phyloP scores from a whole-genome alignment of 73 alveolate genomes.

The Paramecium primaurelia region DNA sequence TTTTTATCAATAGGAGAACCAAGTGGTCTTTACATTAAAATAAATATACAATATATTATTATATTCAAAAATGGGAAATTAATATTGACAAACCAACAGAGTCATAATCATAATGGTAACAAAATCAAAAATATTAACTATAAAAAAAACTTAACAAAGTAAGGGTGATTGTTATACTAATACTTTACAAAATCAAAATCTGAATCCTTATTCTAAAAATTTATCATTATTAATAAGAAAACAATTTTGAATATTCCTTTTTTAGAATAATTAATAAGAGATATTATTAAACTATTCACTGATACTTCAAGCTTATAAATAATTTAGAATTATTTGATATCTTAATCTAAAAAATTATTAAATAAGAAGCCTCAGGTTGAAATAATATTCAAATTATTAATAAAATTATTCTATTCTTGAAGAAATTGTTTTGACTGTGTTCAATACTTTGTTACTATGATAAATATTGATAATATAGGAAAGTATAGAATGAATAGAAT shows the following conservation, averaged over 20 bases:
- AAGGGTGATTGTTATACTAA: no score
- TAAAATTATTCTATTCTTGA: no score
- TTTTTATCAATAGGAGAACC: conserved; percentile 1
- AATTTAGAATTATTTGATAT: no score
- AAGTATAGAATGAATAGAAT: no score
- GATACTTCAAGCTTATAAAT: no score
- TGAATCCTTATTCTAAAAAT: neutral
- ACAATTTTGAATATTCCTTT: neutral
- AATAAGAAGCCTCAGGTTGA: no score
- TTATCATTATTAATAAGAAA: neutral
- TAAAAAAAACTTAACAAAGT: neutral
- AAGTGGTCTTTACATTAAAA: neutral
- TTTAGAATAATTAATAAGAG: neutral
- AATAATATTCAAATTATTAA: no score
- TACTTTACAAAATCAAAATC: neutral
- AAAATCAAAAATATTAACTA: neutral
- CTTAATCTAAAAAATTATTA: no score
- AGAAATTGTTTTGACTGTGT: no score
- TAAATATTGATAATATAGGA: no score
- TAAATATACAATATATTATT: neutral
- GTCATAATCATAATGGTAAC: neutral
- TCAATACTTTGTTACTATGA: no score
- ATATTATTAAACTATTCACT: neutral
- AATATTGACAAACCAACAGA: neutral
- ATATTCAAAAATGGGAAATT: neutral